Conservation (phyloP, 1,284 basidiomycete species). For the Fomitopsis schrenkii region DNA sequence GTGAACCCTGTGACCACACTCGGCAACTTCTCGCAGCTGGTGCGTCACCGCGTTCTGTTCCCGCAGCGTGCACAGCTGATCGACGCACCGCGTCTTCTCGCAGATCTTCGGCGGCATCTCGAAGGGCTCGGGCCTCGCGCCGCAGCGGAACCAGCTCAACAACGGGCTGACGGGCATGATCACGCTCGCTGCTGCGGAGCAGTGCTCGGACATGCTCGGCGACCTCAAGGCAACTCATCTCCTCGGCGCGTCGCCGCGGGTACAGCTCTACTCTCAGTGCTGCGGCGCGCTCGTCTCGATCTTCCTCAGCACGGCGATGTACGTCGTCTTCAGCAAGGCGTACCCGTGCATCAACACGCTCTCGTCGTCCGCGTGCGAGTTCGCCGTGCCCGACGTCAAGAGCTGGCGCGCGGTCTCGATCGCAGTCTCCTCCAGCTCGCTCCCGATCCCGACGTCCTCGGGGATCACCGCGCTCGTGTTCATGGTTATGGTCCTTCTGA, state of each 20-base stretch:
- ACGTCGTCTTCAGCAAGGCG: conserved; percentile 59
- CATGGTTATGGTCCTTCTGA: conserved; percentile 20
- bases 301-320: conserved; percentile 54
- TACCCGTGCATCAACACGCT: conserved; percentile 56
- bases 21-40: conserved; percentile 37
- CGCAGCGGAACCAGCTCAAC: conserved; percentile 42
- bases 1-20: conserved; percentile 57
- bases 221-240: conserved; percentile 72
- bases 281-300: conserved; percentile 53
- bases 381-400: conserved; percentile 49
- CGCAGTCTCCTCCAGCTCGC: conserved; percentile 44
- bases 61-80: not conserved
- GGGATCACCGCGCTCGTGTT: conserved; percentile 60
- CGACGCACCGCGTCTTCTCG: conserved; percentile 17
- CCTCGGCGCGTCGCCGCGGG: conserved; percentile 61
- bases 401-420: conserved; percentile 63
- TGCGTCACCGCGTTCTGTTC: conserved; percentile 5
- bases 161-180: conserved; percentile 60
- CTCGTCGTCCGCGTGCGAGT: conserved; percentile 20
- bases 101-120: conserved; percentile 59
- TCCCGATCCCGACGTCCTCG: conserved; percentile 51
- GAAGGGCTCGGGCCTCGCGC: conserved; percentile 38
- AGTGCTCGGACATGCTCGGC: conserved; percentile 59
- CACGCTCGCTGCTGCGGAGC: conserved; percentile 54
- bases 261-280: conserved; percentile 62